Percentiles rank a stretch among this genome's conserved stretches.
Evolutionary conservation across 495 filamentous ascomycete genomes (phyloP).

Genomic region (Penicillium daleae): DNA sequence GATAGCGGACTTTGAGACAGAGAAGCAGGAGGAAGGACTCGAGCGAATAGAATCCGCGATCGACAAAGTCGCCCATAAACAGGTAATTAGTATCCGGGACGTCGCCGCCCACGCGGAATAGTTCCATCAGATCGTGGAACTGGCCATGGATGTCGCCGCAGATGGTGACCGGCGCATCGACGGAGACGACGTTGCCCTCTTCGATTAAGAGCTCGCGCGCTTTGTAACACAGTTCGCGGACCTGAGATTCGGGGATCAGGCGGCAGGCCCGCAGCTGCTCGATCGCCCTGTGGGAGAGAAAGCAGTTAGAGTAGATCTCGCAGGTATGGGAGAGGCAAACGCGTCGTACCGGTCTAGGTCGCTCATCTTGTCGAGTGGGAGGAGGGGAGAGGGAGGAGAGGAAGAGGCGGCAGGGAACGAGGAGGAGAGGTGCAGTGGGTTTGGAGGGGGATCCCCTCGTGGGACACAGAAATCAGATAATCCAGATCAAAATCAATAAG

Average conservation of each 20-base stretch:
- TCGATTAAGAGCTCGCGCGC: slow-evolving; percentile 95
- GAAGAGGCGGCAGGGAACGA: slow-evolving; percentile 8
- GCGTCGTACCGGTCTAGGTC: slow-evolving; percentile 75
- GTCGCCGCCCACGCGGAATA: slow-evolving; percentile 94
- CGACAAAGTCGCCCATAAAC: slow-evolving; percentile 99
- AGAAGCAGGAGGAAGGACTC: slow-evolving; percentile 95
- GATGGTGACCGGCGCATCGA: slow-evolving; percentile 97
- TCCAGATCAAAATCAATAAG: slow-evolving; percentile 20
- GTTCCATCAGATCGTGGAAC: slow-evolving; percentile 98
- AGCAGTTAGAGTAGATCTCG: slow-evolving; percentile 14
- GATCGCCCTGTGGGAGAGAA: slow-evolving; percentile 71
- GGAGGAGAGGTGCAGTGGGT: slow-evolving; percentile 16
- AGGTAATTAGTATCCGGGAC: slow-evolving; percentile 98
- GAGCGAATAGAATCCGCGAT: slow-evolving; percentile 96
- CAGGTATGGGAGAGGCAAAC: background rate
- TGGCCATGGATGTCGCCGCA: slow-evolving; percentile 99
- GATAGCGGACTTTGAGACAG: slow-evolving; percentile 95
- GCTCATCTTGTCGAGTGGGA: slow-evolving; percentile 64
- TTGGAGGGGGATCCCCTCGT: slow-evolving; percentile 12
- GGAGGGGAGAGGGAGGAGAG: slow-evolving; percentile 9
- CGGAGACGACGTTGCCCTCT: slow-evolving; percentile 95
- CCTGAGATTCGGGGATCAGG: slow-evolving; percentile 92
- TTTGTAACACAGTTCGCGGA: slow-evolving; percentile 97
- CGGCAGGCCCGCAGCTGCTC: slow-evolving; percentile 91
- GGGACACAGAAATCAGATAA: slow-evolving; percentile 9